Base-by-base conservation (phyloP, 352 stramenopile species). In the Phytopythium mirpurense region DNA sequence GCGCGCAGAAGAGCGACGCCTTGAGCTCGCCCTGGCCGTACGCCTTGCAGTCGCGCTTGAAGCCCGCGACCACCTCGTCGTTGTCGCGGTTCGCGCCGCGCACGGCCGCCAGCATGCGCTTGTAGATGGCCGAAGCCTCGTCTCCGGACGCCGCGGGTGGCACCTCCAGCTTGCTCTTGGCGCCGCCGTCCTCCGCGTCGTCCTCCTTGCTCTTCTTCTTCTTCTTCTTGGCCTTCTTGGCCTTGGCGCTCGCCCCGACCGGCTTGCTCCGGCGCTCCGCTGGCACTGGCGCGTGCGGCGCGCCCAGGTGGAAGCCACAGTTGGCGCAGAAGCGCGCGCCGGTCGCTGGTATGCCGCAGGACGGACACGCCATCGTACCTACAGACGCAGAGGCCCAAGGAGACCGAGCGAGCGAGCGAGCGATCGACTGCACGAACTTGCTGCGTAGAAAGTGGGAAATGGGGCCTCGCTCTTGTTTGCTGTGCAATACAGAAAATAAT, bases 11-110 rank as follows among this genome's bases (percentile, higher is more conserved):
- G 4, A 79, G 65, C 18, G 67, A 61, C 12, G 83, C 78, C 14
- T 76, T 80, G 27, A 91, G 47, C 18, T 79, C 65, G 15, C 74
- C 80, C 49, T 85, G 74, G 15, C 83, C 83, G 51, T 78, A 93
- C 27, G 64, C 65, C 62, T 90, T 90, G 62, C 83, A 93, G 65
- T 91, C 83, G 15, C 65, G 53, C 65, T 91, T 91, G 63, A 93
- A 93, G 19, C 74, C 78, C 3, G 65, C 54, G 4, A 88, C 71
- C 6, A 85, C 74, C 43, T 90, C 78, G 54, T 91, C 68, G 49
- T 88, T 83, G 60, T 83, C 71, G 27, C 63, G 70, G 59, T 93
- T 88, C 23, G 80, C 79, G 29, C 79, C 80, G 38, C 78, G 76
- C 46, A 93, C 83, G 5, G 78, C 78, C 31, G 80, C 80, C 21